These are phyloP conservation scores for Hypoxylon cercidicola DNA, from an alignment of 495 filamentous ascomycete species.

Conservation along the genomic window DNA sequence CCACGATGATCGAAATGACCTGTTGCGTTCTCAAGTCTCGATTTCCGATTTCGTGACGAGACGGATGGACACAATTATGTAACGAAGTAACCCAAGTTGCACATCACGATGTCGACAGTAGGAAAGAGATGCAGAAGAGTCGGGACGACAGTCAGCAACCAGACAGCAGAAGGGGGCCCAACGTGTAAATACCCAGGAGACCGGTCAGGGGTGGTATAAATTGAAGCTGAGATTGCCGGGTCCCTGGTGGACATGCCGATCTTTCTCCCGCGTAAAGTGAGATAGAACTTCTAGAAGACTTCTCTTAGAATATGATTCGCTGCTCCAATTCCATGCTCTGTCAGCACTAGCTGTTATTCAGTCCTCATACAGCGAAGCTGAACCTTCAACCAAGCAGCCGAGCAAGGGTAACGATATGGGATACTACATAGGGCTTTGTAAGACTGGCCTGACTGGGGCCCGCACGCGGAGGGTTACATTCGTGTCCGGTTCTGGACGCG, in stretches of 20 bases:
- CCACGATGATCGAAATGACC: conserved; percentile 6
- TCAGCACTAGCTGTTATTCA: conserved; percentile 26
- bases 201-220: conserved; percentile 19
- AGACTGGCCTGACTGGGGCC: not conserved
- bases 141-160: conserved; percentile 9
- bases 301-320: conserved; percentile 27
- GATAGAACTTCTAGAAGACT: conserved; percentile 33
- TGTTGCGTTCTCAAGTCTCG: conserved; percentile 6
- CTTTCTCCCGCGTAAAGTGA: conserved; percentile 22
- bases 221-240: conserved; percentile 19
- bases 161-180: conserved; percentile 6
- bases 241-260: conserved; percentile 18
- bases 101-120: conserved; percentile 6
- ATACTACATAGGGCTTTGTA: conserved; percentile 20
- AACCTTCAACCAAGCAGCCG: conserved; percentile 16
- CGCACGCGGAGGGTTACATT: conserved; percentile 5
- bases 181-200: not conserved
- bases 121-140: conserved; percentile 3
- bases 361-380: conserved; percentile 32
- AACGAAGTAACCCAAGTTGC: conserved; percentile 8
- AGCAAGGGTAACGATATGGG: too few relatives aligned
- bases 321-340: not conserved
- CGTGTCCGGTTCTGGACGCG: conserved; percentile 17
- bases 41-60: conserved; percentile 2
- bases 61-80: not conserved